Conservation (phyloP, 495 filamentous ascomycete genomes). For the Viridothelium virens region DNA sequence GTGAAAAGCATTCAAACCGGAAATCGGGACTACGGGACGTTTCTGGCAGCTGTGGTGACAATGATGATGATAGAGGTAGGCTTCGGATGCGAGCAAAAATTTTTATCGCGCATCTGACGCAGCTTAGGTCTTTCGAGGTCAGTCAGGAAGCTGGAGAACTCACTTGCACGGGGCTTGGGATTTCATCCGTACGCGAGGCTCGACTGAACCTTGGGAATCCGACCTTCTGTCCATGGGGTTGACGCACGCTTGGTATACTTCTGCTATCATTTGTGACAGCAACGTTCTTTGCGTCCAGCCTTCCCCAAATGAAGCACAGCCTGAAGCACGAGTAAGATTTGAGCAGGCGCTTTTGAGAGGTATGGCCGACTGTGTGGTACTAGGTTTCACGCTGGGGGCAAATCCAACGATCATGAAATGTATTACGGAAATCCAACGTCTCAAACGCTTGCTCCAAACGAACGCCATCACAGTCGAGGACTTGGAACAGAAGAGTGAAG, state of each 20-base stretch:
- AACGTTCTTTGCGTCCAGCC: background rate
- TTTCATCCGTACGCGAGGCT: background rate
- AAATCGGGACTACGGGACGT: background rate
- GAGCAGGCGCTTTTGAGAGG: slow-evolving; percentile 4
- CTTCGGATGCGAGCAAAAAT: background rate
- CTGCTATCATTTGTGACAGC: slow-evolving; percentile 5
- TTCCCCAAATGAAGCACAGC: background rate
- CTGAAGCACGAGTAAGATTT: background rate
- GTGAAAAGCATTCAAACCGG: background rate
- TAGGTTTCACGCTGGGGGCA: slow-evolving; percentile 1
- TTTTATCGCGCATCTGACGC: background rate
- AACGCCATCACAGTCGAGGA: slow-evolving; percentile 5
- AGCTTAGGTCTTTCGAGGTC: slow-evolving; percentile 2
- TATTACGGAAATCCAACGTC: slow-evolving; percentile 5
- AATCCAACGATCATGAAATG: slow-evolving; percentile 3
- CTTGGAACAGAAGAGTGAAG: slow-evolving; percentile 3
- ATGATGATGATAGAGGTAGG: slow-evolving; percentile 11
- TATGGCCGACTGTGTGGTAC: background rate
- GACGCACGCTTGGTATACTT: slow-evolving; percentile 6
- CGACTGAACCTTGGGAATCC: background rate
- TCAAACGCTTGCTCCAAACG: background rate
- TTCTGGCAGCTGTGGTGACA: background rate
- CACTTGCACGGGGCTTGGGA: slow-evolving; percentile 7
- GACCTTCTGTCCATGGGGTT: background rate
- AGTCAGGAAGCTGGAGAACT: slow-evolving; percentile 11